Evolutionary conservation across 192 early-diverging fungal genomes (phyloP).

Genomic region (Coemansia umbellata): DNA sequence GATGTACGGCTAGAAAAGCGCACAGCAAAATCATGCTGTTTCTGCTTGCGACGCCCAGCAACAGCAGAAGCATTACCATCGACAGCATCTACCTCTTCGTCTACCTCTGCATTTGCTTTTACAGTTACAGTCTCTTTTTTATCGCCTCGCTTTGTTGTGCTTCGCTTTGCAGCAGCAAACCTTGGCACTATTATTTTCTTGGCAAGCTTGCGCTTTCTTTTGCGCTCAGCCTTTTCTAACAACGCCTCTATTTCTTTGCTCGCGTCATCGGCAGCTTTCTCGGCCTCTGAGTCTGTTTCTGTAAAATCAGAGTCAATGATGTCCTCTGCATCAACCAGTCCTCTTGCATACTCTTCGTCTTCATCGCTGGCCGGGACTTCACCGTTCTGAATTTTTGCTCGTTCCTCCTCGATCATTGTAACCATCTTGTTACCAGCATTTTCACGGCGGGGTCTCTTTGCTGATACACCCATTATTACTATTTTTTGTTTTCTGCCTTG

Average conservation of each 20-base stretch:
- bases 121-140: neutral
- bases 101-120: neutral
- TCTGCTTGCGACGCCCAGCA: neutral
- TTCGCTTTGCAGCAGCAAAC: constrained; percentile 22
- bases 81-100: neutral
- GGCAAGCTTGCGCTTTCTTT: constrained; percentile 28
- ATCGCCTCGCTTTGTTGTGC: neutral
- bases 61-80: neutral
- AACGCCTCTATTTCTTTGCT: constrained; percentile 22
- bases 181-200: constrained; percentile 34
- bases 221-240: constrained; percentile 21
- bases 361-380: constrained; percentile 34
- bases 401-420: constrained; percentile 39
- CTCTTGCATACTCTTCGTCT: constrained; percentile 34
- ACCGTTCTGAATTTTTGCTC: constrained; percentile 37
- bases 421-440: constrained; percentile 49
- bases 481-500: too few relatives aligned
- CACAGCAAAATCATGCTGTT: constrained; percentile 18
- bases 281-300: constrained; percentile 48
- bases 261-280: constrained; percentile 19
- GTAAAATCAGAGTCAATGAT: constrained; percentile 40
- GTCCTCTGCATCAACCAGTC: constrained; percentile 29
- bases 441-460: constrained; percentile 32
- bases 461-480: too few relatives aligned
- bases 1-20: constrained; percentile 34